Percentiles rank a stretch among this genome's conserved stretches.
These are phyloP conservation scores for Metschnikowia lochheadii DNA, from an alignment of 805 yeast species.

Conservation along the genomic window DNA sequence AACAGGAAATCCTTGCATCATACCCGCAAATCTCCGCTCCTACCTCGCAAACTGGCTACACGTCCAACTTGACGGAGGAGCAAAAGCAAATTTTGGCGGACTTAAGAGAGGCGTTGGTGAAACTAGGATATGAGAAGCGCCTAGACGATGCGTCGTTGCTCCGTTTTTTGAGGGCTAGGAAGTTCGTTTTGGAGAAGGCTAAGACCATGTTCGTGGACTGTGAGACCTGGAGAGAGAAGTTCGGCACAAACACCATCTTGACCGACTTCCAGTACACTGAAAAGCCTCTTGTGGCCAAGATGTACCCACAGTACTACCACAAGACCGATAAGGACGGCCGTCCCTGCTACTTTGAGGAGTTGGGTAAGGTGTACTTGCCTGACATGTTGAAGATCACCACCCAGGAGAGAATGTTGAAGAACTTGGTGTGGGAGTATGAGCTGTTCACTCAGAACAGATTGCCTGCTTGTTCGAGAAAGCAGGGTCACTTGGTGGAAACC, in stretches of 20 bases:
- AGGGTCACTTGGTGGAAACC: constrained; percentile 79
- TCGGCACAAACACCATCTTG: constrained; percentile 82
- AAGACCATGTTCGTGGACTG: constrained; percentile 79
- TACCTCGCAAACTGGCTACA: constrained; percentile 65
- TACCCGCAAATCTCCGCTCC: constrained; percentile 69
- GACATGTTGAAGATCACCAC: constrained; percentile 93
- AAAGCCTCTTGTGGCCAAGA: constrained; percentile 82
- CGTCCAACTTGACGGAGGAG: constrained; percentile 69
- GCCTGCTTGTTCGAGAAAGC: constrained; percentile 90
- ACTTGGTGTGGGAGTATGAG: constrained; percentile 97
- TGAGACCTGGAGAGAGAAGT: constrained; percentile 88
- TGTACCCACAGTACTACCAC: constrained; percentile 96
- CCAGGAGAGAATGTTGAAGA: constrained; percentile 93
- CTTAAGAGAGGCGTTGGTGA: constrained; percentile 54
- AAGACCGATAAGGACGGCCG: constrained; percentile 96
- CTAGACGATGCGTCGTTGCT: constrained; percentile 80
- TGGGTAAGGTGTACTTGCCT: constrained; percentile 83
- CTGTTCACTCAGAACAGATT: constrained; percentile 77
- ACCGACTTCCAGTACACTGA: constrained; percentile 89
- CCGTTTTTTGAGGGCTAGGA: constrained; percentile 92
- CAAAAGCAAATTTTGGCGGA: constrained; percentile 59
- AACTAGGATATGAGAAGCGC: constrained; percentile 68
- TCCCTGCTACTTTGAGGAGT: constrained; percentile 90
- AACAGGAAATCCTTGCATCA: constrained; percentile 46
- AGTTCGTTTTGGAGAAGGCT: constrained; percentile 80